Evolutionary conservation across 106 monocot genomes (phyloP).

Genomic region (Dendrobium huoshanense): DNA sequence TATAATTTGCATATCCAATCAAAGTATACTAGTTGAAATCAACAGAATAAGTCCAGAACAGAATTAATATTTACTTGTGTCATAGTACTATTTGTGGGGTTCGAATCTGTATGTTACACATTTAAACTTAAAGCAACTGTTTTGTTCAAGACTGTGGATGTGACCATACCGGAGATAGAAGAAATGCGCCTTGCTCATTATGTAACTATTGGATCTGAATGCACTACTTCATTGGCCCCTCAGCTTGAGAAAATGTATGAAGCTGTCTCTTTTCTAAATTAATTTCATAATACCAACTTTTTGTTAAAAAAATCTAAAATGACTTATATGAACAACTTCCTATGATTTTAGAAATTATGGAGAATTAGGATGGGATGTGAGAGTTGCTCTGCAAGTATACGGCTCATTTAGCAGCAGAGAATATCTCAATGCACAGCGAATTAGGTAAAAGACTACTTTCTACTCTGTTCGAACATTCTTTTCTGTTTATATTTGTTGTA

Average conservation of each 20-base stretch:
- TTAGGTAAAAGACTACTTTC: constrained; percentile 33
- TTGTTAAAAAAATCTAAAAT: constrained; percentile 2
- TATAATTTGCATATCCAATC: background rate
- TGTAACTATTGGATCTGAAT: constrained; percentile 81
- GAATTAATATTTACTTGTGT: too few species aligned
- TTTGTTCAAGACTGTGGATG: constrained; percentile 51
- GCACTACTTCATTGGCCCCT: constrained; percentile 54
- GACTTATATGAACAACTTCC: background rate
- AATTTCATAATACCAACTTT: background rate
- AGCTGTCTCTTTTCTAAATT: constrained; percentile 1
- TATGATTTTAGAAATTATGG: constrained; percentile 29
- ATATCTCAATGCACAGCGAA: constrained; percentile 81
- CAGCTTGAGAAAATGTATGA: constrained; percentile 66
- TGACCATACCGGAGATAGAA: constrained; percentile 86
- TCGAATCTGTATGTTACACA: background rate
- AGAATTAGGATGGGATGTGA: constrained; percentile 73
- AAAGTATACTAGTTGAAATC: background rate
- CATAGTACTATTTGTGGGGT: background rate
- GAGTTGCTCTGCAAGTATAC: constrained; percentile 62
- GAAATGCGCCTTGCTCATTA: constrained; percentile 94
- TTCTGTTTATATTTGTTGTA: background rate
- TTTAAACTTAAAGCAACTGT: constrained; percentile 4
- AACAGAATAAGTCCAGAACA: too few species aligned
- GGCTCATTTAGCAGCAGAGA: constrained; percentile 66
- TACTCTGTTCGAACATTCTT: background rate